Evolutionary conservation across 139 green algal species (phyloP).

Genomic region (Deuterostichococcus epilithicus): DNA sequence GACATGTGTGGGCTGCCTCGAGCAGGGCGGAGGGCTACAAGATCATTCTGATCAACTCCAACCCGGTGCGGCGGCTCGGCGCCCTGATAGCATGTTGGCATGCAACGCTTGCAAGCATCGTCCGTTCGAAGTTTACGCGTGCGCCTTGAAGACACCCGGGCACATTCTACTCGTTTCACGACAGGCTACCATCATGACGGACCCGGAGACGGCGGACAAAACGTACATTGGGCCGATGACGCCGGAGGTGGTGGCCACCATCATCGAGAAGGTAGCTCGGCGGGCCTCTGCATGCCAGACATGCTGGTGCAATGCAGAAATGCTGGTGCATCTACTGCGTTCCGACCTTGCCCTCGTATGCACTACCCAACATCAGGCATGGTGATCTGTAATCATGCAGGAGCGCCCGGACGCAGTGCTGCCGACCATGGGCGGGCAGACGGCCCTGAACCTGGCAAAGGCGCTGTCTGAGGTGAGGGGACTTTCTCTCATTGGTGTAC

Average conservation of each 20-base stretch:
- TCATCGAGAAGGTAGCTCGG: constrained; percentile 45
- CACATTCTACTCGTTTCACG: background rate
- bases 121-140: too few relatives aligned
- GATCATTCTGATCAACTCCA: constrained; percentile 97
- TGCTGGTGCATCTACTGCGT: background rate
- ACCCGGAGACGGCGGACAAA: constrained; percentile 92
- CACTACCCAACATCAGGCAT: too few relatives aligned
- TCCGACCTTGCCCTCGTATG: too few relatives aligned
- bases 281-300: too few relatives aligned
- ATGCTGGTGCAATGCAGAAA: too few relatives aligned
- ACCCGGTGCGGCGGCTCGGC: constrained; percentile 76
- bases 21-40: constrained; percentile 90
- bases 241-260: constrained; percentile 82
- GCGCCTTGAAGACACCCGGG: too few relatives aligned
- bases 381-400: constrained; percentile 42
- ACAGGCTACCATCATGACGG: constrained; percentile 99
- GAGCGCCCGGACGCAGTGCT: constrained; percentile 96
- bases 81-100: too few relatives aligned
- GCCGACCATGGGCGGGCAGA: constrained; percentile 99
- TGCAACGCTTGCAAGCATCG: too few relatives aligned
- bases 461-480: constrained; percentile 74
- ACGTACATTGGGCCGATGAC: constrained; percentile 99
- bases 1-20: too few relatives aligned
- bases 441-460: constrained; percentile 95
- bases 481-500: too few relatives aligned